A percentile compares a stretch with the other conserved stretches of the same genome.
Evolutionary conservation across 2,329 filamentous ascomycete species (phyloP).

Genomic region (Xylaria multiplex): DNA sequence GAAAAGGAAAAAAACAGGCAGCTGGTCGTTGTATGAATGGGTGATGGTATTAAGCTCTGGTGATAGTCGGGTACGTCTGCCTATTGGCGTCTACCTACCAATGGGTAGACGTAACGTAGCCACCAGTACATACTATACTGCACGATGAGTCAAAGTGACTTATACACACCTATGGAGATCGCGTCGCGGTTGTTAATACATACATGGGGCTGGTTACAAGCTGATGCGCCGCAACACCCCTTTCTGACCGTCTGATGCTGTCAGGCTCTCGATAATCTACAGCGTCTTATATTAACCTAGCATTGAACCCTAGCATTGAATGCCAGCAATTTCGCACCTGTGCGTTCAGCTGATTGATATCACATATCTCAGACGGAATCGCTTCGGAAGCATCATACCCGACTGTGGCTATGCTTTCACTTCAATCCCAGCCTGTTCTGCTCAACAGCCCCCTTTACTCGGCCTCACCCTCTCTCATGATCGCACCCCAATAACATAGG

Average conservation of each 20-base stretch:
- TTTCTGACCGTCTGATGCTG: neutral
- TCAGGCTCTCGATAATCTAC: too few relatives aligned
- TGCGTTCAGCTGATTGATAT: neutral
- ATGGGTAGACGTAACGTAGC: too few relatives aligned
- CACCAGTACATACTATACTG: neutral
- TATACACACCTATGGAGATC: neutral
- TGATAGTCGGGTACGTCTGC: too few relatives aligned
- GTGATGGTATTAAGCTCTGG: too few relatives aligned
- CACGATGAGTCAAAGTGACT: constrained; percentile 22
- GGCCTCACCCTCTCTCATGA: constrained; percentile 1
- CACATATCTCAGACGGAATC: constrained; percentile 1
- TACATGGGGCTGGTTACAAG: neutral
- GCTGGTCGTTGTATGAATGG: constrained; percentile 5
- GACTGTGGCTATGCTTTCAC: constrained; percentile 21
- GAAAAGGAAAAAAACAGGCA: neutral
- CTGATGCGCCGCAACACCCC: constrained; percentile 14
- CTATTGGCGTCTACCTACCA: too few relatives aligned
- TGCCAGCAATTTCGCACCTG: neutral
- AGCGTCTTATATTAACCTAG: too few relatives aligned
- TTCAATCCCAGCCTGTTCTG: constrained; percentile 4
- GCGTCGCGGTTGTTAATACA: neutral
- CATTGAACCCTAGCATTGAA: neutral
- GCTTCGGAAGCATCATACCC: constrained; percentile 23
- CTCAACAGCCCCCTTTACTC: constrained; percentile 1
- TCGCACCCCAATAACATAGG: neutral